Evolutionary conservation across 2,329 filamentous ascomycete species (phyloP).

Genomic region (Fusarium albosuccineum): DNA sequence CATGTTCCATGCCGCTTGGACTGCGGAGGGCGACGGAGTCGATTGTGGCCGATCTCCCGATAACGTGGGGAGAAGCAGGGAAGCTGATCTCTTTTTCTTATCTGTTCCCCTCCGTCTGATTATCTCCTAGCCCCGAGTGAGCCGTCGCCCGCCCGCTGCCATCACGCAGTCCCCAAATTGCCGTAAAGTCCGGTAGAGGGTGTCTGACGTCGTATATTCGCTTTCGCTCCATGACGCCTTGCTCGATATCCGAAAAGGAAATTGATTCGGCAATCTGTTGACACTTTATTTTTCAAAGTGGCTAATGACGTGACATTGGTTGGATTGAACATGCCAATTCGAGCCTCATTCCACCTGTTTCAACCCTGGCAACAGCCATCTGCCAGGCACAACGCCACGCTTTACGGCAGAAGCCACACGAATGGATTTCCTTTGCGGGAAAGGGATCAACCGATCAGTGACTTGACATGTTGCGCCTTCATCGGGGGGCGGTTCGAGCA

Average conservation of each 20-base stretch:
- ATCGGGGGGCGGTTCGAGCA: conserved; percentile 14
- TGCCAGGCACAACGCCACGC: conserved; percentile 29
- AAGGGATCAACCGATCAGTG: conserved; percentile 29
- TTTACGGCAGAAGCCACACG: conserved; percentile 19
- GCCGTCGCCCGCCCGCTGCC: conserved; percentile 12
- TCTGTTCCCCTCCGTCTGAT: conserved; percentile 4
- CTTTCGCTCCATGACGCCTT: neutral
- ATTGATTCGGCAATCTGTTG: conserved; percentile 1
- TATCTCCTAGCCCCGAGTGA: conserved; percentile 36
- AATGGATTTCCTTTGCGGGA: conserved; percentile 16
- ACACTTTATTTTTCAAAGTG: conserved; percentile 1
- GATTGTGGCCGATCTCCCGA: conserved; percentile 35
- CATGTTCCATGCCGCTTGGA: conserved; percentile 18
- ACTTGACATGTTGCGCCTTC: conserved; percentile 10
- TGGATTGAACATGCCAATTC: conserved; percentile 21
- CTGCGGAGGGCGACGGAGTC: conserved; percentile 26
- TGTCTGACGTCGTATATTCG: conserved; percentile 19
- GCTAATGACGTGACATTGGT: conserved; percentile 25
- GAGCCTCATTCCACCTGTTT: conserved; percentile 1
- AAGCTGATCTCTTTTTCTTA: neutral
- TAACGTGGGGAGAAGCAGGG: conserved; percentile 29
- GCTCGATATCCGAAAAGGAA: neutral
- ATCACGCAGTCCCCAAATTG: conserved; percentile 17
- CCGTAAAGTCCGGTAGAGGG: conserved; percentile 30
- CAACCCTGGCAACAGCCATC: conserved; percentile 3